A percentile compares a stretch with the other conserved stretches of the same genome.
Evolutionary conservation across 306 rosid genomes (phyloP).

Genomic region (Prunus dulcis): DNA sequence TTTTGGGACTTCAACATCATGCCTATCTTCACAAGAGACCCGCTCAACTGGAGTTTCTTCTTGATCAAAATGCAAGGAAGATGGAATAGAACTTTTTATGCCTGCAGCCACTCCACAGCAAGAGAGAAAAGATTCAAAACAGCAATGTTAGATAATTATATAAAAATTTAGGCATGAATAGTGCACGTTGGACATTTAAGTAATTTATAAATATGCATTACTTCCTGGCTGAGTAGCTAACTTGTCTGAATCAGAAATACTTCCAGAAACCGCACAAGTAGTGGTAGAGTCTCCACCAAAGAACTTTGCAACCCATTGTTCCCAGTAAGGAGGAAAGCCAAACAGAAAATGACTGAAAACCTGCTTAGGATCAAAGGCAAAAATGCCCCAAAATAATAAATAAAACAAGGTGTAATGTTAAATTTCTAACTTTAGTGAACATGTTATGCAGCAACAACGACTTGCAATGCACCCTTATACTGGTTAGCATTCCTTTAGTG

Average conservation of each 20-base stretch:
- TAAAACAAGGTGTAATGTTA: neutral
- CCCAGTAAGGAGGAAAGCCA: constrained; percentile 82
- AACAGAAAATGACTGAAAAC: constrained; percentile 44
- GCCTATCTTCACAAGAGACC: constrained; percentile 2
- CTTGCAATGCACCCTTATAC: neutral
- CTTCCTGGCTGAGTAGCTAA: constrained; percentile 7
- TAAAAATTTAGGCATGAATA: neutral
- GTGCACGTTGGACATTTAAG: neutral
- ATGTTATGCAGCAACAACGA: neutral
- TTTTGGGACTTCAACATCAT: neutral
- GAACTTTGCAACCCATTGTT: constrained; percentile 33
- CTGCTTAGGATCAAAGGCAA: constrained; percentile 27
- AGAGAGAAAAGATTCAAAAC: neutral
- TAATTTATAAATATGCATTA: neutral
- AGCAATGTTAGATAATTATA: neutral
- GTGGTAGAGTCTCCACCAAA: constrained; percentile 26
- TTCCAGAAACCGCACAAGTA: constrained; percentile 13
- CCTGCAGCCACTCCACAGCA: constrained; percentile 3
- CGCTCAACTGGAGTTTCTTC: neutral
- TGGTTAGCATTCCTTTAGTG: neutral
- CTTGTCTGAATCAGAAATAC: constrained; percentile 14
- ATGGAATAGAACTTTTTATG: neutral
- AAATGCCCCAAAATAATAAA: neutral
- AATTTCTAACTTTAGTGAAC: neutral
- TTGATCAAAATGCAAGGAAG: neutral